Evolutionary conservation across 352 stramenopile genomes (phyloP), one percentile per base, ranked within the genome.

Genomic region (Pythium aristosporum): DNA sequence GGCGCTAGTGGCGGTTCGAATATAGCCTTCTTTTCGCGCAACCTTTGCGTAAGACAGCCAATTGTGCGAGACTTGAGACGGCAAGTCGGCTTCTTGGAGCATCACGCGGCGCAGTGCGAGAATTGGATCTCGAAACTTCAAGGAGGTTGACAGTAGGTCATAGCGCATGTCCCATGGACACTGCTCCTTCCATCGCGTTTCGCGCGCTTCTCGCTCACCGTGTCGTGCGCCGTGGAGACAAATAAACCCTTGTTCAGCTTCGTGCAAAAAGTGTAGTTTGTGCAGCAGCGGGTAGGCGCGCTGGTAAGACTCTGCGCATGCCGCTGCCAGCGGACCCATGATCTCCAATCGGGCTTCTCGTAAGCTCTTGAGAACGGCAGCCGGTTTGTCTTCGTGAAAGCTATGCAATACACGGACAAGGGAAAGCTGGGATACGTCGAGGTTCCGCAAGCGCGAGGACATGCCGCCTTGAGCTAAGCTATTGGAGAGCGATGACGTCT

Each of bases 41-140:
- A 94, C 67, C 61, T 96, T 96, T 2, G 84, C 82, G 53, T 95
- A 94, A 5, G 82, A 53, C 10, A 96, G 66, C 87, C 87, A 96
- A 50, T 93, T 94, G 16, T 80, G 71, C 1, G 82, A 89, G n/a
- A 93, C 84, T 58, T 91, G 74, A 5, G 75, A 75, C 25, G 50
- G 73, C 23, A 93, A 61, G 2, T 76, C 74, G n/a, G 81, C 79
- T 64, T 91, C 75, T 34, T 87, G 75, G 1, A 96, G 58, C 63
- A 96, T 77, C 7, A 94, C 74, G 23, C 89, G 81, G 9, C 87
- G 83, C 15, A 95, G 71, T 28, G 89, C 89, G 28, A 96, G 68
- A 60, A 96, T 88, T 9, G 85, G 87, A 37, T 94, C 85, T 42
- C 87, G 75, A 51, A 91, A 94, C 54, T 92, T 91, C 2, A 96